Evolutionary conservation across 2,329 filamentous ascomycete species (phyloP), one percentile per base, ranked within the genome.

Genomic region (Metarhizium anisopliae): DNA sequence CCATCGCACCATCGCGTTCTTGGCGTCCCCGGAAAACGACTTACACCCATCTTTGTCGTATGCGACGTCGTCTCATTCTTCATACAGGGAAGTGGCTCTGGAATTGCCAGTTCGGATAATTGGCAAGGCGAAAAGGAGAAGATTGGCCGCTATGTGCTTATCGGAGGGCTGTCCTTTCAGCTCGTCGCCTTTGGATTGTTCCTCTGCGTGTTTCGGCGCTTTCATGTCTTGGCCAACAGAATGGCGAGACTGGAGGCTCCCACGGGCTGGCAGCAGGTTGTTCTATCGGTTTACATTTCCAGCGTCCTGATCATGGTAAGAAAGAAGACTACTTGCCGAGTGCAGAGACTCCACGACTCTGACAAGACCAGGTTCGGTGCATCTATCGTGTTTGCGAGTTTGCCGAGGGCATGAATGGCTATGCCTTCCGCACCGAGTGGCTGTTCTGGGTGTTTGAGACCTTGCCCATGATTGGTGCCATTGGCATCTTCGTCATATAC

Each of bases 351-450:
- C 7, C 8, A 47, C 10, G 25, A 25, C 10, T 47, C 25, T 62
- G 32, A 57, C 29, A 7, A 1, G 38, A 20, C 25, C n/a, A 80
- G 67, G 58, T 78, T 3, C 76, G 78, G 14, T 79, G 74, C n/a
- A 69, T 80, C 32, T 82, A 77, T 58, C 74, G 78, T n/a, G 72
- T 77, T 4, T 70, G 77, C 51, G 78, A 82, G 59, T 81, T 80
- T 57, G 73, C 74, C 0, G 70, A 78, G 40, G 78, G 78, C 0
- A 75, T 74, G n/a, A 65, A 77, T 6, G 71, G 73, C 16, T 81
- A 81, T 59, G 66, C 75, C 1, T 77, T 79, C 60, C 69, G 63
- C 4, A 73, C 77, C 25, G 78, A 81, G 59, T 80, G 78, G 74
- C 74, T 76, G 32, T 76, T 81, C 55, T 81, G 77, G 69, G 70